Evolutionary conservation across 345 rosid species (phyloP).

Genomic region (Murraya koenigii): DNA sequence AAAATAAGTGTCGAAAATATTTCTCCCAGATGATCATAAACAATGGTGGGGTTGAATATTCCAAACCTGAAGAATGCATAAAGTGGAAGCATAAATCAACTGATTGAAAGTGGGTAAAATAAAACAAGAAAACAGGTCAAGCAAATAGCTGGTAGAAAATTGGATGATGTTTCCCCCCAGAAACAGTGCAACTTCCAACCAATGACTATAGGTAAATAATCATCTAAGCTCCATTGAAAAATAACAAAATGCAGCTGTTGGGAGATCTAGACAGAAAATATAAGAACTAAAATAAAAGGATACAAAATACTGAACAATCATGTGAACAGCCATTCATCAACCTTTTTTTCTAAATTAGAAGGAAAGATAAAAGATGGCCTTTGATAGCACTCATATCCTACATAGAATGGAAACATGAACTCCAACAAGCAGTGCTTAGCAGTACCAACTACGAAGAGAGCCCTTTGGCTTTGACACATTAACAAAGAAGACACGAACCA

Average conservation of each 20-base stretch:
- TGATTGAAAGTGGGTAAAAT: not conserved
- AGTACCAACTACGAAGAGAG: not conserved
- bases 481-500: not conserved
- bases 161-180: not conserved
- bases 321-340: not conserved
- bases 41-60: conserved; percentile 78
- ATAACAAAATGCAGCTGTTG: not conserved
- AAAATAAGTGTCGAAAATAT: conserved; percentile 83
- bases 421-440: not conserved
- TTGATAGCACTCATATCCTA: not conserved
- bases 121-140: not conserved
- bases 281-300: not conserved
- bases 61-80: conserved; percentile 69
- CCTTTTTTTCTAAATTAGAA: not conserved
- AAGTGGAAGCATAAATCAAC: conserved; percentile 2
- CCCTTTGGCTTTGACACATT: not conserved
- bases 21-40: conserved; percentile 96
- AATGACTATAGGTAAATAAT: not conserved
- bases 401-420: not conserved
- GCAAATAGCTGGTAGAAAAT: not conserved
- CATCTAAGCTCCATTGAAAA: not conserved
- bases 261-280: not conserved
- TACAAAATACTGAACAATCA: not conserved
- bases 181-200: not conserved
- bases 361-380: not conserved